Evolutionary conservation across 169 alveolate species (phyloP), one percentile per base, ranked within the genome.

Genomic region (Blepharisma undulans): DNA sequence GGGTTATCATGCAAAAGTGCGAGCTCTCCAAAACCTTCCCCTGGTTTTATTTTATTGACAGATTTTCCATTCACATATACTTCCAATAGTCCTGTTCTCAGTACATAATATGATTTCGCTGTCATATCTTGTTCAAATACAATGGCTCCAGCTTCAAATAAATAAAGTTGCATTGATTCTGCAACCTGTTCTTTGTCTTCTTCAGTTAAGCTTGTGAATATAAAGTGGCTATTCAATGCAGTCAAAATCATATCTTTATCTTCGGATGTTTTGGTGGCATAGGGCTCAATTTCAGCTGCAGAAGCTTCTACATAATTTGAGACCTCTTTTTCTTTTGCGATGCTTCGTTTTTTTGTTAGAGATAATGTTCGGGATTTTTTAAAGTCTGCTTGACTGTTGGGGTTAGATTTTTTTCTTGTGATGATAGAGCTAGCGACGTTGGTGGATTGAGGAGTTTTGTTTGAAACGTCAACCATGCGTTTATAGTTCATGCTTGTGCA

Each of bases 11-110:
- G 93, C 33, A 93, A 72, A 72, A 93, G 88, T 25, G 95, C 93
- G 16, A 92, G 74, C 60, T 93, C 95, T 7, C 95, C 95, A 22
- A 93, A 91, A 22, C 88, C 89, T 85, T 76, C 93, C 25, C 94
- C 94, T 66, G 82, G 79, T 7, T 88, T 59, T 18, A 93, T 91
- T 77, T 30, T 60, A n/a, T 88, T 91, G 21, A 76, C 87, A 21
- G 88, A 25, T 76, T 88, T 88, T 19, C 87, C 87, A 76, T 88
- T 66, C 33, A 88, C 77, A n/a, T 74, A 22, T 19, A 88, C 92
- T 32, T 88, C 92, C 22, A 88, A 76, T 10, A 76, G 27, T 59
- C 92, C 92, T 0, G 4, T 76, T 30, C 33, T 27, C 22, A 88
- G 33, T 19, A 88, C 79, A 59, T 76, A 88, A 48, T 36, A 88